These are phyloP conservation scores for Rubroshorea leprosula DNA, from an alignment of 345 rosid species.

Conservation along the genomic window DNA sequence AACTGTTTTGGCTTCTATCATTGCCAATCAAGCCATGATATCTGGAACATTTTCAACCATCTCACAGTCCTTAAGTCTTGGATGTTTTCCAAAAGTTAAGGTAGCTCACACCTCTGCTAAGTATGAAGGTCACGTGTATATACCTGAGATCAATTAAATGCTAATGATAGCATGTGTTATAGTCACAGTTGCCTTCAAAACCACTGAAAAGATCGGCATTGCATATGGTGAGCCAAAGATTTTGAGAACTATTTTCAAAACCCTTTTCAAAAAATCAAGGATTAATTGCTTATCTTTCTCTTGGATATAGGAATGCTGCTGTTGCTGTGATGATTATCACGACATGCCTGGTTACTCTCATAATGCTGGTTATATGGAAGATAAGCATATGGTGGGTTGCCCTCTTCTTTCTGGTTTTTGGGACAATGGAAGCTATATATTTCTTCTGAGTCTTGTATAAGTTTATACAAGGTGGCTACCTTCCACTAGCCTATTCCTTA, in stretches of 20 bases:
- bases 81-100: constrained; percentile 80
- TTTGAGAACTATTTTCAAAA: too few relatives aligned
- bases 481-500: constrained; percentile 35
- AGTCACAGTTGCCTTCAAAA: constrained; percentile 40
- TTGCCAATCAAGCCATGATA: constrained; percentile 86
- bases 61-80: constrained; percentile 51
- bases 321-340: constrained; percentile 49
- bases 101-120: constrained; percentile 70
- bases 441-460: constrained; percentile 42
- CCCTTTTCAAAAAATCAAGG: too few relatives aligned
- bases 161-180: constrained; percentile 66
- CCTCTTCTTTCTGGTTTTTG: constrained; percentile 28
- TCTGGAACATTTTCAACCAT: constrained; percentile 63
- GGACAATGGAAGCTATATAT: constrained; percentile 22
- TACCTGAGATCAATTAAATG: constrained; percentile 72
- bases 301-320: constrained; percentile 41
- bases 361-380: constrained; percentile 62
- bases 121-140: constrained; percentile 77
- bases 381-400: constrained; percentile 25
- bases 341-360: constrained; percentile 34
- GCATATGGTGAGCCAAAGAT: constrained; percentile 70
- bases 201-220: constrained; percentile 57
- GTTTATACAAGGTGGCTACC: constrained; percentile 47
- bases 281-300: neutral
- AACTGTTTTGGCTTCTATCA: constrained; percentile 63